Base-by-base conservation (phyloP, 2,329 filamentous ascomycete genomes). In the Colletotrichum falcatum region DNA sequence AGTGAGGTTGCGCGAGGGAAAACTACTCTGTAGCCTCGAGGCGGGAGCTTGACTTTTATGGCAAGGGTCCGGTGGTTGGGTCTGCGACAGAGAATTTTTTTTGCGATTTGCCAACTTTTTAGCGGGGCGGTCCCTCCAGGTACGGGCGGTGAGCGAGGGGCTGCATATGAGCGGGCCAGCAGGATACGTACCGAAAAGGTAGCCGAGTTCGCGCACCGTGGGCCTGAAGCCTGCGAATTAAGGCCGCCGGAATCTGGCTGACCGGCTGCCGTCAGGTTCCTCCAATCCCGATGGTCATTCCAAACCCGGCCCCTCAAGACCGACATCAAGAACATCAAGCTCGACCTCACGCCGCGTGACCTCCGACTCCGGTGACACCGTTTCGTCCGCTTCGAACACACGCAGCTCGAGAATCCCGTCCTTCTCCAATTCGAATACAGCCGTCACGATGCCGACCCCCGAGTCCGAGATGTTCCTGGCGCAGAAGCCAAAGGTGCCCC, bases 391-490 rank as follows among this genome's bases (percentile, higher is more conserved):
- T 48, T 55, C 49, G 35, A 69, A 37, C 51, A 28, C 16, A 23
- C 33, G 20, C 42, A n/a, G 33, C 46, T 28, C 49, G 30, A 53
- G 30, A 18, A 46, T 20, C 7, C 8, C 5, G 35, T 33, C 44
- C 14, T 44, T 39, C 30, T 51, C 23, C 26, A 48, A 30, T 39
- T 12, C 33, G 58, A 28, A 46, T 30, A 56, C 44, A 65, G 72
- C 63, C 65, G 65, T 39, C 76, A 83, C 78, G 75, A 95, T 95
- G 91, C 93, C 93, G 76, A 95, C 92, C 30, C 92, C 93, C 81
- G 93, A 96, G 82, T 95, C 93, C 78, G 90, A 87, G 77, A 87
- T 89, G 79, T 96, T 95, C 86, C 89, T 94, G 83, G 92, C 91
- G 75, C 92, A 92, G 84, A 96, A 96, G 87, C 93, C 94, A 72